Evolutionary conservation across 1,284 basidiomycete species (phyloP), one percentile per base, ranked within the genome.

Genomic region (Chondrostereum purpureum): DNA sequence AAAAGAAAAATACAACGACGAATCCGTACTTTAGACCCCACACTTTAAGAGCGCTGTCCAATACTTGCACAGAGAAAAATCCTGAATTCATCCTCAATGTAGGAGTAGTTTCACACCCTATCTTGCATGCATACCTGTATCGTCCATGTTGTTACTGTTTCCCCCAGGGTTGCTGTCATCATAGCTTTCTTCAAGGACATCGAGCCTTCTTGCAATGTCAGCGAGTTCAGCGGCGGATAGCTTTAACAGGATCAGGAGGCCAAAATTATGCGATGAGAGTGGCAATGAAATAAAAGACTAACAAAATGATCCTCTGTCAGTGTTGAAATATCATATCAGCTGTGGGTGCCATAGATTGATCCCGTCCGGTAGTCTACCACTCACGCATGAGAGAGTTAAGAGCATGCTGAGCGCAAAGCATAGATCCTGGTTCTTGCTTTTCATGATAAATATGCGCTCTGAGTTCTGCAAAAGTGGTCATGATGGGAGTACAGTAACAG

Each of bases 221-320:
- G 91, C 90, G 1, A 97, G 77, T 70, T 94, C 91, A 19, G 89
- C 79, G 1, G 91, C 81, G 13, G 83, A 81, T 61, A 92, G 94
- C 86, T 90, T 53, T 44, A 45, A 31, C 42, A 52, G 52, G 43
- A 50, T 39, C 47, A 55, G 50, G 23, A 51, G 47, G 21, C 42
- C 34, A 16, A 16, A 38, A 36, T n/a, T 18, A 20, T 39, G 24
- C 39, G 20, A 49, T 39, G 48, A 40, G 19, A 14, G 4, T 6
- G 31, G 16, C 24, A 49, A 18, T 17, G 35, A 23, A 43, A 38
- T 8, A 31, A 42, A 35, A 24, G 22, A 69, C 75, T 55, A 51
- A 87, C 86, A 65, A 85, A 86, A 64, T 73, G 73, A 50, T 77
- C 82, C 64, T 88, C 83, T 86, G 55, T 38, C 41, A 34, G 39